Evolutionary conservation across 2,329 filamentous ascomycete species (phyloP).

Genomic region (Leptographium flavum): DNA sequence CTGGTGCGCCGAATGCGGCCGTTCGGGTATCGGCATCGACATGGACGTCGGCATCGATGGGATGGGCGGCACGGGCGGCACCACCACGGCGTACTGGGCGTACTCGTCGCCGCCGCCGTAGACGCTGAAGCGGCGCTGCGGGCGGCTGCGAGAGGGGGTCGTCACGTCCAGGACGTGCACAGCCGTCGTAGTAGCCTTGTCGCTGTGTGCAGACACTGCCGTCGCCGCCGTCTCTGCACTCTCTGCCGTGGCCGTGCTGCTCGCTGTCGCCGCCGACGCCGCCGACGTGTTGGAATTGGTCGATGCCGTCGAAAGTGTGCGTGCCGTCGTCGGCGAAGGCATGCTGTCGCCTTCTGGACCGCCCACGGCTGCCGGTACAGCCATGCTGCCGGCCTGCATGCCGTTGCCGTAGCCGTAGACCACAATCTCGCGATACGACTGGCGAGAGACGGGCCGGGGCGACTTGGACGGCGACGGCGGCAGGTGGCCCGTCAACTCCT

Average conservation of each 20-base stretch:
- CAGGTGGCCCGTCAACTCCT: background rate
- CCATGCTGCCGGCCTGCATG: conserved; percentile 19
- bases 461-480: background rate
- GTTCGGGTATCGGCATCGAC: too few relatives aligned
- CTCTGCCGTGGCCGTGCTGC: background rate
- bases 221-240: background rate
- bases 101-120: conserved; percentile 9
- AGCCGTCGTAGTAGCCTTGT: background rate
- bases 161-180: background rate
- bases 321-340: conserved; percentile 7
- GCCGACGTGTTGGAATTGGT: conserved; percentile 11
- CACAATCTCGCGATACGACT: conserved; percentile 33
- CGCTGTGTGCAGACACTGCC: background rate
- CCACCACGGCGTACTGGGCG: background rate
- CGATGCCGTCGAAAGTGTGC: conserved; percentile 15
- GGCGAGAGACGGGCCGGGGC: background rate
- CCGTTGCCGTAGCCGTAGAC: conserved; percentile 41
- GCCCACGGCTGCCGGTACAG: background rate
- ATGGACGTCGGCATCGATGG: background rate
- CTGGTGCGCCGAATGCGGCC: background rate
- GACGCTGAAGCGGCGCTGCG: conserved; percentile 10
- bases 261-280: conserved; percentile 3
- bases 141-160: too few relatives aligned
- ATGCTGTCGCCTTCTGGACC: conserved; percentile 6
- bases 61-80: background rate